These are phyloP conservation scores for Physcomitrellopsis africana DNA, from an alignment of 225 moss, liverwort and hornwort genomes.

Conservation along the genomic window DNA sequence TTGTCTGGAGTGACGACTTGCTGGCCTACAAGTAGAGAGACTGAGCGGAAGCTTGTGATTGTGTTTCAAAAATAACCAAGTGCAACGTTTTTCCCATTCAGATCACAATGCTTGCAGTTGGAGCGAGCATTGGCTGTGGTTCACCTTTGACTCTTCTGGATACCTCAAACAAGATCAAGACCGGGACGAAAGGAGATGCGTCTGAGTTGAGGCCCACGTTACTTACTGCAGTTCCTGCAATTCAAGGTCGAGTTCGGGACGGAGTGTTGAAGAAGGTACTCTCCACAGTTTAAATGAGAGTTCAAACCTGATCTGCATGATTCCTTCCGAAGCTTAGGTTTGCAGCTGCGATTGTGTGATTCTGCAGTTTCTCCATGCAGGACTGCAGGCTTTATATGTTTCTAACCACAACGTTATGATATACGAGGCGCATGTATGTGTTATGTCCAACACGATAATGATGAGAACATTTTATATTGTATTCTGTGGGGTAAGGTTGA, in stretches of 20 bases:
- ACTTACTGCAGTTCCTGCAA: slow-evolving; percentile 81
- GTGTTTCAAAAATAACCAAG: slow-evolving; percentile 11
- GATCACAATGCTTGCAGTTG: slow-evolving; percentile 60
- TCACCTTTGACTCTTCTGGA: slow-evolving; percentile 86
- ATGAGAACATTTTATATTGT: slow-evolving; percentile 20
- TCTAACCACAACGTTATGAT: neutral
- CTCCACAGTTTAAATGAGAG: neutral
- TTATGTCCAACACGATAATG: neutral
- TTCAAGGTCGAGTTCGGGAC: slow-evolving; percentile 60
- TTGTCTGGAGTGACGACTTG: slow-evolving; percentile 4
- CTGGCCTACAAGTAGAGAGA: neutral
- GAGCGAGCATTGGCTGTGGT: slow-evolving; percentile 85
- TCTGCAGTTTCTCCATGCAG: neutral
- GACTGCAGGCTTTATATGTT: neutral
- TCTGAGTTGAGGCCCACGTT: slow-evolving; percentile 75
- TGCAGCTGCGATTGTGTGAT: neutral
- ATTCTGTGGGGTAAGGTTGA: slow-evolving; percentile 59
- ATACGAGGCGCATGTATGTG: neutral
- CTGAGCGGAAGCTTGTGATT: slow-evolving; percentile 23
- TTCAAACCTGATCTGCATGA: slow-evolving; percentile 1
- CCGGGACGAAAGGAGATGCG: slow-evolving; percentile 86
- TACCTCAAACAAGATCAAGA: slow-evolving; percentile 86
- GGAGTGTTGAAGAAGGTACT: slow-evolving; percentile 58
- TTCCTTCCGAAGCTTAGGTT: neutral
- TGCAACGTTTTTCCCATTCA: slow-evolving; percentile 30